Base-by-base conservation (phyloP, 176 grass and related monocot species). In the Bolboschoenus planiculmis region DNA sequence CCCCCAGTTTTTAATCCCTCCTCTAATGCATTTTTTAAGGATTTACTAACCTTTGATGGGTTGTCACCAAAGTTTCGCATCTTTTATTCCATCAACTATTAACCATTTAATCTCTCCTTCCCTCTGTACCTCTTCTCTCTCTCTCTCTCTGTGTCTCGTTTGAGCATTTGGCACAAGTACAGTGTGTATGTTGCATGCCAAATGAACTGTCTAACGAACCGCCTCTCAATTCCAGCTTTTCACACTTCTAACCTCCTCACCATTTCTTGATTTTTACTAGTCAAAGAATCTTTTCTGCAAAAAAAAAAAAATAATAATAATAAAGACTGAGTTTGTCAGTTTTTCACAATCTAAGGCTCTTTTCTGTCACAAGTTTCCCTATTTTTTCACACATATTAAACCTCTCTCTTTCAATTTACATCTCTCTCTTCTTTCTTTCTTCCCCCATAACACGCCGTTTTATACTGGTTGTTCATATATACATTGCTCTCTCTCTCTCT, bases 1-100 rank as follows among this genome's bases (percentile, higher is more conserved):
- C 21, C 70, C 18, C 10, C 4, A 74, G 24, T 57, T 86, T 81
- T 59, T 46, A 63, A 46, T 33, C 80, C 27, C 36, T 82, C 55
- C 26, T 65, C 42, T 82, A 66, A 66, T 82, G 36, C 80, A 82
- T 66, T 61, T 50, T 82, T 82, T 82, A 82, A 33, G 58, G 37
- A 48, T 82, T 82, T 66, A 65, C 57, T 46, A 82, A 4, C 58
- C 58, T 82, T 66, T 82, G 48, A 82, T 82, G 80, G 80, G 80
- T 66, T 82, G 58, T 82, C 56, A 75, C 58, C 84, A 57, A 54
- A 84, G 71, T 58, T 88, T 86, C 84, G 81, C 87, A 90, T 94
- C 84, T 90, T 86, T 82, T 23, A 47, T 53, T 33, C 72, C 87
- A 85, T 39, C 42, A 71, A 53, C 21, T 65, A 40, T 84, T 61